A percentile compares a stretch with the other conserved stretches of the same genome.
Evolutionary conservation across 179 eudicot species (phyloP).

Genomic region (Gypsophila paniculata): DNA sequence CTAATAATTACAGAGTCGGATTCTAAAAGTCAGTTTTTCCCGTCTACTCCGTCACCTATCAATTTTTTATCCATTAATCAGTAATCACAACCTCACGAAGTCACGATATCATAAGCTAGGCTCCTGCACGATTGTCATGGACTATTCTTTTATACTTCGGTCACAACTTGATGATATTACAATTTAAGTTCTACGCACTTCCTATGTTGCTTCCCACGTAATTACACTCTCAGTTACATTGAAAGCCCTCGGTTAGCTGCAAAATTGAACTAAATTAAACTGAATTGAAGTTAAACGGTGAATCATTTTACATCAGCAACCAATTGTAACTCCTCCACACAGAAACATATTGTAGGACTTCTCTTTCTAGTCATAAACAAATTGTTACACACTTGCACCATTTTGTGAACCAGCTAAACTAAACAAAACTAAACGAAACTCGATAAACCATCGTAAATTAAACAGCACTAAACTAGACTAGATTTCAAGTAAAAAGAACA

Average conservation of each 20-base stretch:
- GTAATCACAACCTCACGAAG: not conserved
- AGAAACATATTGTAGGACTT: not conserved
- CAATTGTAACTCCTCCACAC: not conserved
- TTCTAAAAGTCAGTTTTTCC: not conserved
- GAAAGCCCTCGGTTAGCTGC: no score
- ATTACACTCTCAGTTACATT: no score
- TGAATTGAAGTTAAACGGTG: not conserved
- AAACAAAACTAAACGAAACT: not conserved
- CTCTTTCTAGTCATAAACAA: no score
- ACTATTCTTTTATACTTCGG: not conserved
- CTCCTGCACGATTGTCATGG: not conserved
- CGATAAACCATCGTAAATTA: not conserved
- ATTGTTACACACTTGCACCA: not conserved
- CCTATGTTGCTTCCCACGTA: no score
- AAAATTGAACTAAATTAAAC: no score
- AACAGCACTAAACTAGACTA: not conserved
- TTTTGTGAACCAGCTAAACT: not conserved
- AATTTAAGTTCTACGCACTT: no score
- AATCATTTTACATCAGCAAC: not conserved
- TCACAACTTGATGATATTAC: not conserved
- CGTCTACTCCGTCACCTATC: not conserved
- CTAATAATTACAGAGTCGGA: not conserved
- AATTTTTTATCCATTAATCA: not conserved
- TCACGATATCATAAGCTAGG: not conserved
- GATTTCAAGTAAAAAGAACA: not conserved